Evolutionary conservation across 345 rosid species (phyloP).

Genomic region (Salix dunnii): DNA sequence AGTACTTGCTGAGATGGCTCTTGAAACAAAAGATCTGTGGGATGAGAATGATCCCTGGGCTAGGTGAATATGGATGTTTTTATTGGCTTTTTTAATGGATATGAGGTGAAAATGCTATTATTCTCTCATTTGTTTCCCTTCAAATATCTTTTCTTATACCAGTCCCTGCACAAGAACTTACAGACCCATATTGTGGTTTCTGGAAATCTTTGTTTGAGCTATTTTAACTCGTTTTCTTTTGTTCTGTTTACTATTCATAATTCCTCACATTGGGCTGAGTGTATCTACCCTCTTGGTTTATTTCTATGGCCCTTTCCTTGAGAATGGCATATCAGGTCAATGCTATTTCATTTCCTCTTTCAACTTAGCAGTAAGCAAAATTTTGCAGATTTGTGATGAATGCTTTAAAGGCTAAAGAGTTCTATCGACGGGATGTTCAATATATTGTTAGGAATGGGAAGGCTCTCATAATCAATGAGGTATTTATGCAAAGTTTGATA

Average conservation of each 20-base stretch:
- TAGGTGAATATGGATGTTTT: constrained; percentile 44
- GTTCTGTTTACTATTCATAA: neutral
- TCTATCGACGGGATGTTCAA: constrained; percentile 85
- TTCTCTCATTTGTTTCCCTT: neutral
- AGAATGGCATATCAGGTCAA: constrained; percentile 1
- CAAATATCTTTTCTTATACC: neutral
- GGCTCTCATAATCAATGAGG: constrained; percentile 95
- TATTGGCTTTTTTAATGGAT: neutral
- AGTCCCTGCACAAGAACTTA: neutral
- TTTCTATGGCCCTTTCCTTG: neutral
- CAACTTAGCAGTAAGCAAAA: constrained; percentile 3
- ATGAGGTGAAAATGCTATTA: constrained; percentile 1
- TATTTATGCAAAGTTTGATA: constrained; percentile 17
- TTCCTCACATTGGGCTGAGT: neutral
- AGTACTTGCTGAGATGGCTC: constrained; percentile 89
- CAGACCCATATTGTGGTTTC: neutral
- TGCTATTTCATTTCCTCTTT: constrained; percentile 11
- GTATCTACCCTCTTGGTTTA: neutral
- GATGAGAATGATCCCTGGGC: constrained; percentile 99
- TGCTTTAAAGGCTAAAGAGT: constrained; percentile 95
- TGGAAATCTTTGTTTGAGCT: neutral
- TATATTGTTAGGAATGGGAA: constrained; percentile 89
- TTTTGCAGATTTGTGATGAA: constrained; percentile 84
- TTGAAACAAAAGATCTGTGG: constrained; percentile 91
- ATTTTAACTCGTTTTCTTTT: neutral